Evolutionary conservation across 495 filamentous ascomycete genomes (phyloP).

Genomic region (Usnea hakonensis): DNA sequence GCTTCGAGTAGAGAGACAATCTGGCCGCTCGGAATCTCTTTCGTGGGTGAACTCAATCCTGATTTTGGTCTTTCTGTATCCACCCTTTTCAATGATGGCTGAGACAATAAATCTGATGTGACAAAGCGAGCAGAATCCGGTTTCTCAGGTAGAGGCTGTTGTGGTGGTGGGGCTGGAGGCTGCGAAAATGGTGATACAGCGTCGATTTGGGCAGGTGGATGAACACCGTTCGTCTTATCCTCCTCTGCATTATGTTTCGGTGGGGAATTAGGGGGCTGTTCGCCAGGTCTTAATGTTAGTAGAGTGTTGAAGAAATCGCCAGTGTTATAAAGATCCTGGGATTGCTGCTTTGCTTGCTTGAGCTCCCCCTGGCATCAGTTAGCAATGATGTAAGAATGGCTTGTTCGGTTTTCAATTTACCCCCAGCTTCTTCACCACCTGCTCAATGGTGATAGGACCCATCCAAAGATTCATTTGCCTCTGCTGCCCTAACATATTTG

Average conservation of each 20-base stretch:
- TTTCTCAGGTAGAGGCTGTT: slow-evolving; percentile 85
- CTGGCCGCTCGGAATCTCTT: slow-evolving; percentile 60
- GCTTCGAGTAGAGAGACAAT: slow-evolving; percentile 75
- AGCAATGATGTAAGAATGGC: background rate
- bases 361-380: slow-evolving; percentile 60
- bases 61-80: slow-evolving; percentile 68
- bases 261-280: slow-evolving; percentile 44
- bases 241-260: slow-evolving; percentile 35
- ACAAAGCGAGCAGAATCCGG: slow-evolving; percentile 57
- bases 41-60: slow-evolving; percentile 52
- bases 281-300: slow-evolving; percentile 62
- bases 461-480: slow-evolving; percentile 73
- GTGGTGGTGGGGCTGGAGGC: slow-evolving; percentile 83
- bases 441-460: slow-evolving; percentile 82
- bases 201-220: slow-evolving; percentile 49
- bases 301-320: slow-evolving; percentile 71
- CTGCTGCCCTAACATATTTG: slow-evolving; percentile 54
- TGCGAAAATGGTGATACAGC: slow-evolving; percentile 65
- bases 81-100: slow-evolving; percentile 56
- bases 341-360: slow-evolving; percentile 77
- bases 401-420: slow-evolving; percentile 46
- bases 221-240: slow-evolving; percentile 38
- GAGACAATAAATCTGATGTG: slow-evolving; percentile 37
- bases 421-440: slow-evolving; percentile 86
- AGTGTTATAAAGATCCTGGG: slow-evolving; percentile 73